Percentiles rank a stretch among this genome's conserved stretches.
Evolutionary conservation across 345 rosid genomes (phyloP).

Genomic region (Citrus cavaleriei): DNA sequence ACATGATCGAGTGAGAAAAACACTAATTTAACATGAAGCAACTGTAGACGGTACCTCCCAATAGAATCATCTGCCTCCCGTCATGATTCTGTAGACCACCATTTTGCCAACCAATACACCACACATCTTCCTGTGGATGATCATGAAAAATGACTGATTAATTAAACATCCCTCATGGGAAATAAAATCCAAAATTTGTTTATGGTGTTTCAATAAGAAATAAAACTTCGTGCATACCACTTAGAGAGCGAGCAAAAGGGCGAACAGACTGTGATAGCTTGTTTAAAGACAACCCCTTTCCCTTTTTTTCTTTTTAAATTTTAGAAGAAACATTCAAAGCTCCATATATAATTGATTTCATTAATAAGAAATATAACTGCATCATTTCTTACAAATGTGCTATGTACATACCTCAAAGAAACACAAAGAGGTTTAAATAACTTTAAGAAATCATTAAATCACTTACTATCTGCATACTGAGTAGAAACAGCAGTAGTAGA

Average conservation of each 20-base stretch:
- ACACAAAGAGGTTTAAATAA: not conserved
- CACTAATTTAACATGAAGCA: not conserved
- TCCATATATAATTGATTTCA: not conserved
- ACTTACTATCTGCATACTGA: not conserved
- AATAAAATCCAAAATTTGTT: not conserved
- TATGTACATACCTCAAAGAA: too few species aligned
- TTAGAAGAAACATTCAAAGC: not conserved
- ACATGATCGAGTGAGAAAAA: not conserved
- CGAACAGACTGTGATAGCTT: not conserved
- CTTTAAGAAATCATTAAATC: not conserved
- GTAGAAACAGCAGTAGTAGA: not conserved
- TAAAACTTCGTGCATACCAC: not conserved
- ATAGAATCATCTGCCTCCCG: slow-evolving; percentile 54
- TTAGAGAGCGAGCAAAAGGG: not conserved
- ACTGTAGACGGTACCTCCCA: slow-evolving; percentile 62
- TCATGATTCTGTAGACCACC: slow-evolving; percentile 55
- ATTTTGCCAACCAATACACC: slow-evolving; percentile 86
- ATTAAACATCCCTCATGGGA: not conserved
- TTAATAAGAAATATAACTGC: too few species aligned
- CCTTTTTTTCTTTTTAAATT: not conserved
- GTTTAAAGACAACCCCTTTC: not conserved
- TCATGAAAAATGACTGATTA: not conserved
- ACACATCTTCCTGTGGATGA: slow-evolving; percentile 42
- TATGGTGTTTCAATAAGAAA: not conserved
- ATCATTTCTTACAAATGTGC: too few species aligned